Base-by-base conservation (phyloP, 768 basidiomycete species). In the Hygrophoropsis aurantiaca region DNA sequence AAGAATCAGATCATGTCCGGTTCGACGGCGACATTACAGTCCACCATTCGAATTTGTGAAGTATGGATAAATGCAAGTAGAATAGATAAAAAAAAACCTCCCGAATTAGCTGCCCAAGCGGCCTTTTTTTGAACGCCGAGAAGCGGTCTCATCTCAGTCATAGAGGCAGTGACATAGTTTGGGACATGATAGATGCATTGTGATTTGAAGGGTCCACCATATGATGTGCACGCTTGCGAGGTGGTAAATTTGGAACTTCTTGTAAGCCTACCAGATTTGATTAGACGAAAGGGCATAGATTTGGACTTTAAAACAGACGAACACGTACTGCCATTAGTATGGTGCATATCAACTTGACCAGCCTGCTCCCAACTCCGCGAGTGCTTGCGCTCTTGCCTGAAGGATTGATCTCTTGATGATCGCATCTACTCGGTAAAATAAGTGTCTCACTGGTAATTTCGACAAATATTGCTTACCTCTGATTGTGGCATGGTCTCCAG, bases 201-300 rank as follows among this genome's bases (percentile, higher is more conserved):
- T 71, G 66, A 44, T 70, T 78, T 63, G 55, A 80, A 71, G 61
- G 64, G 60, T 83, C 71, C 66, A 83, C 79, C 73, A 84, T 78
- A 60, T 84, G 82, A 62, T 85, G 84, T 18, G 77, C 67, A 45
- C 84, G 79, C 66, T 85, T 85, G 58, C 84, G 74, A 18, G 69
- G 60, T 15, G 82, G 80, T 38, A 82, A 58, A 34, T 70, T 71
- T 49, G 78, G 62, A 52, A 82, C 69, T 53, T 81, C 80, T 67
- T 81, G 71, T 40, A 68, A 45, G 21, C 64, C 64, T 64, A 19
- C 19, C 30, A 30, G 27, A 30, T 30, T 13, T 13, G n/a, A 30
- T 30, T 30, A 13, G 7, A 30, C 13, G 7, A 30, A 13, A 6
- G 6, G 27, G 27, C 7, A 30, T 7, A 6, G 7, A 30, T 13